Evolutionary conservation across 2,329 filamentous ascomycete species (phyloP), one percentile per base, ranked within the genome.

Genomic region (Aureobasidium mangrovei): DNA sequence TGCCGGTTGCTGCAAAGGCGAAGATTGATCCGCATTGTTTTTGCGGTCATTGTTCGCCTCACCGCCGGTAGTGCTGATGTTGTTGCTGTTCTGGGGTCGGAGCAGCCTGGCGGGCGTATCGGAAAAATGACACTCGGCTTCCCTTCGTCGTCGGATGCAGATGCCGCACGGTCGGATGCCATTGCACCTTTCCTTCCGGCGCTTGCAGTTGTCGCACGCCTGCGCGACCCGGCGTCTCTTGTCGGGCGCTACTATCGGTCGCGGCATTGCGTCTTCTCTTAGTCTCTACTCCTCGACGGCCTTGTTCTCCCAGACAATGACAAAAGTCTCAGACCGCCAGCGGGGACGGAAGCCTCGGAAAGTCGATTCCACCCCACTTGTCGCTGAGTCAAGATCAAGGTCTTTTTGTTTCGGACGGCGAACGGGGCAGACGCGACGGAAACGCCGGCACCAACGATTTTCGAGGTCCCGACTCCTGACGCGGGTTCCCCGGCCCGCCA

Each of bases 161-260:
- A 77, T 76, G n/a, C 69, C 69, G 57, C 76, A 79, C 40, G 76
- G 76, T 46, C 73, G 67, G 47, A 71, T 67, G 38, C 76, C 76
- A 56, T 78, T 72, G 60, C 76, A 79, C 62, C 77, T 77, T 57
- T 78, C 75, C 59, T 76, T 76, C 49, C 74, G 67, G 27, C 70
- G 61, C 58, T 73, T 75, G 65, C 72, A 75, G 46, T 69, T 71
- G 54, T 73, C 69, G 60, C 72, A 75, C 12, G 72, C 72, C 49
- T 69, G 65, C 39, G 65, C 48, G 7, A 64, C 61, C 6, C 63
- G 62, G 28, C 48, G 40, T 28, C 55, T 31, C 28, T 56, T 53
- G 12, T 53, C 55, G 2, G 55, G 32, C 7, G 54, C 28, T 27
- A 56, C 53, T 55, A 48, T 48, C 7, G 46, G 46, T 18, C 47